Evolutionary conservation across 129 eudicot species (phyloP).

Genomic region (Saposhnikovia divaricata): DNA sequence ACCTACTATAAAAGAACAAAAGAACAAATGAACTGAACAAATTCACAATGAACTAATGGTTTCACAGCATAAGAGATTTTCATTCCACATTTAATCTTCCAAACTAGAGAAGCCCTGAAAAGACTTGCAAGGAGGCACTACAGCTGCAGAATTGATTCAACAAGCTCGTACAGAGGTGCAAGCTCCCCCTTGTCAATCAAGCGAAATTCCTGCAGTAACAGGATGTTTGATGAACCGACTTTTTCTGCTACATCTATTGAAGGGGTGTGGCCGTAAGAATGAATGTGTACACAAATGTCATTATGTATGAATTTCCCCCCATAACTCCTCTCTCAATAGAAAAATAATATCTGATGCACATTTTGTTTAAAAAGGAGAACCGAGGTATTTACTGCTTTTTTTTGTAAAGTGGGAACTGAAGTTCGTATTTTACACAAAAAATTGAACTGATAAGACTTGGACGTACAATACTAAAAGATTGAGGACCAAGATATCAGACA

Average conservation of each 20-base stretch:
- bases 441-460: not conserved
- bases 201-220: conserved; percentile 58
- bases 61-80: too few relatives aligned
- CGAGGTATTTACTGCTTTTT: not conserved
- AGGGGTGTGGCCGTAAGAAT: not conserved
- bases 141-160: conserved; percentile 63
- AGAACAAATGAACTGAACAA: not conserved
- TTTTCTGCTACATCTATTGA: not conserved
- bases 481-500: not conserved
- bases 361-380: not conserved
- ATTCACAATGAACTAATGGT: not conserved
- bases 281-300: not conserved
- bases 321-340: not conserved
- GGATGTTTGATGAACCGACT: not conserved
- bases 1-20: not conserved
- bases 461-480: not conserved
- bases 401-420: not conserved
- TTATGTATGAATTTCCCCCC: not conserved
- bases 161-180: conserved; percentile 69
- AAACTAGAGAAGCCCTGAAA: conserved; percentile 25
- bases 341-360: not conserved
- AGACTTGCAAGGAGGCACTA: not conserved
- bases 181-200: conserved; percentile 78
- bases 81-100: conserved; percentile 12
- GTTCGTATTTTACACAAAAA: not conserved